A percentile compares a stretch with the other conserved stretches of the same genome.
phyloP scores from a whole-genome alignment of 1,284 basidiomycete genomes.

The Violaceomyces palustris region DNA sequence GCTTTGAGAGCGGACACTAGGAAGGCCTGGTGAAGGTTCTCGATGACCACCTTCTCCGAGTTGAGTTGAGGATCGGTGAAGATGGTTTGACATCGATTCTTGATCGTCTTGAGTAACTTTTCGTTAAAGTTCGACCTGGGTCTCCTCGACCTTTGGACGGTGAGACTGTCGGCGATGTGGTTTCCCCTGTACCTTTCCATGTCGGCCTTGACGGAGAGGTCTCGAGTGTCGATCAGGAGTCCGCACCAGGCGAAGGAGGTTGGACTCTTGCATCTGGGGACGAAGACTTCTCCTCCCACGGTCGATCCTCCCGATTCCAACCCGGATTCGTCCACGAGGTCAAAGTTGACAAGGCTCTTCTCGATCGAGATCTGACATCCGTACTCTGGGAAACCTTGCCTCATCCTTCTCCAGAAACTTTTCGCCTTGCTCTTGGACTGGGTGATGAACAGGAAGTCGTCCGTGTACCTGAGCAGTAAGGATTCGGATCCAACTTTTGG shows the following conservation, averaged over 20 bases:
- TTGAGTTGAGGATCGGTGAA: slow-evolving; percentile 75
- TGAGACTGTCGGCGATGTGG: slow-evolving; percentile 52
- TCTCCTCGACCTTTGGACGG: slow-evolving; percentile 40
- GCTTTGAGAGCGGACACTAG: slow-evolving; percentile 82
- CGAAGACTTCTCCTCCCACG: slow-evolving; percentile 1
- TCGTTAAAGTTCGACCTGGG: slow-evolving; percentile 43
- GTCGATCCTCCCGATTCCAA: slow-evolving; percentile 61
- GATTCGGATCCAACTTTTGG: too few relatives aligned
- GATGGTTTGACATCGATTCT: slow-evolving; percentile 60
- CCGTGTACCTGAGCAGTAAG: slow-evolving; percentile 67
- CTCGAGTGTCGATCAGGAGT: slow-evolving; percentile 25
- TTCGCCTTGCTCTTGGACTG: slow-evolving; percentile 64
- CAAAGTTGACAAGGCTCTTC: slow-evolving; percentile 81
- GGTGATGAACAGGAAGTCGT: slow-evolving; percentile 89
- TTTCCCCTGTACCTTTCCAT: slow-evolving; percentile 20
- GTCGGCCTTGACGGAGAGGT: slow-evolving; percentile 39
- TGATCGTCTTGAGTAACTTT: slow-evolving; percentile 42
- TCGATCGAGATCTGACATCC: slow-evolving; percentile 82
- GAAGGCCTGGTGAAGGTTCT: slow-evolving; percentile 83
- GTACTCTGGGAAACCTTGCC: slow-evolving; percentile 69
- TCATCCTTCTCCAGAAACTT: slow-evolving; percentile 73
- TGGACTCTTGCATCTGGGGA: slow-evolving; percentile 40
- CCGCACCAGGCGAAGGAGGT: slow-evolving; percentile 49
- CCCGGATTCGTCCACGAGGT: slow-evolving; percentile 72
- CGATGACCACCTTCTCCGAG: slow-evolving; percentile 61